phyloP scores from a whole-genome alignment of 2,329 filamentous ascomycete genomes.

The Orbilia brochopaga region DNA sequence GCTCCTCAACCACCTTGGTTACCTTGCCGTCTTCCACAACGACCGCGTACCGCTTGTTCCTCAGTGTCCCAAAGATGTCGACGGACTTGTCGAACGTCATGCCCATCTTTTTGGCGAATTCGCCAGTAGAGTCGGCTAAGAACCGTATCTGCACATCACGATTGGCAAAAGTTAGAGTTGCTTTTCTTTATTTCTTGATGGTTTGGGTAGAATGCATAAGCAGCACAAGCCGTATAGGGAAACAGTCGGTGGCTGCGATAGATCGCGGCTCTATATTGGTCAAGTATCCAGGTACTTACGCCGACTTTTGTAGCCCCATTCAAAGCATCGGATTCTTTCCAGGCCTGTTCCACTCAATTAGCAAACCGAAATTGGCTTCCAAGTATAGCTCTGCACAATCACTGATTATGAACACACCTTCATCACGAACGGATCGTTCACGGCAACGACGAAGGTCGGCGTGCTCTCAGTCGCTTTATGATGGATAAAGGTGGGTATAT shows the following conservation, averaged over 20 bases:
- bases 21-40: slow-evolving; percentile 54
- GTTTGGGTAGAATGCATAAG: background rate
- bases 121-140: slow-evolving; percentile 52
- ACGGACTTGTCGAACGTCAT: slow-evolving; percentile 53
- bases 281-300: slow-evolving; percentile 17
- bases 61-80: slow-evolving; percentile 53
- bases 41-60: slow-evolving; percentile 54
- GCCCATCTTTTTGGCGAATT: slow-evolving; percentile 53
- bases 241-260: slow-evolving; percentile 13
- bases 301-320: slow-evolving; percentile 40
- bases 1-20: slow-evolving; percentile 53
- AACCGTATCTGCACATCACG: slow-evolving; percentile 50
- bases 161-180: background rate
- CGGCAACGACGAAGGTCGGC: slow-evolving; percentile 52
- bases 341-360: slow-evolving; percentile 35
- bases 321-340: slow-evolving; percentile 50
- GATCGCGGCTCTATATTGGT: background rate
- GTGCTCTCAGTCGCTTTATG: slow-evolving; percentile 47
- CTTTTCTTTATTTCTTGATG: background rate
- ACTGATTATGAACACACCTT: slow-evolving; percentile 40
- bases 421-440: slow-evolving; percentile 55
- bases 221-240: background rate
- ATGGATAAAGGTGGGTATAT: slow-evolving; percentile 53
- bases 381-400: background rate
- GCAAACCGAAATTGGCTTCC: background rate